A percentile compares a stretch with the other conserved stretches of the same genome.
phyloP scores from a whole-genome alignment of 208 protist genomes.

The Naegleria fowleri region DNA sequence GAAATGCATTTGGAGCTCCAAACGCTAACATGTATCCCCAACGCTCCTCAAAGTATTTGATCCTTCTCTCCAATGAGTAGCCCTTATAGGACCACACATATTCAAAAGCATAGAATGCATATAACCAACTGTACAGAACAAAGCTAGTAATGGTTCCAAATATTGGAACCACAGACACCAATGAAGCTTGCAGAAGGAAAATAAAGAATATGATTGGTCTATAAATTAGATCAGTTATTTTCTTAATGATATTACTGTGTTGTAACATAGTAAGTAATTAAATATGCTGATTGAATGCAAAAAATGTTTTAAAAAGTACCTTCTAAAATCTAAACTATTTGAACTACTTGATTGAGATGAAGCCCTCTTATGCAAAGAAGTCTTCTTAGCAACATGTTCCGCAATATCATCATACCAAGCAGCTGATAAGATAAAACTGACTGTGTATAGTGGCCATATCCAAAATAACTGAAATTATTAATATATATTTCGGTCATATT shows the following conservation, averaged over 20 bases:
- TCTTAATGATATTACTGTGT: neutral
- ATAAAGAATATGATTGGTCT: neutral
- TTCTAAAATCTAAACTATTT: neutral
- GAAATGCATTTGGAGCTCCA: neutral
- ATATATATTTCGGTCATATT: neutral
- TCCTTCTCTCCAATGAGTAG: neutral
- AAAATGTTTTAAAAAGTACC: neutral
- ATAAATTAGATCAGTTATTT: neutral
- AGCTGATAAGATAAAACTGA: neutral
- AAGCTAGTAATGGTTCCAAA: neutral
- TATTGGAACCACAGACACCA: neutral
- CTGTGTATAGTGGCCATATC: constrained; percentile 3
- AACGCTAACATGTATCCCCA: constrained; percentile 21
- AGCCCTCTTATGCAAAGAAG: neutral
- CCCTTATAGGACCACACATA: neutral
- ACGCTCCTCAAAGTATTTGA: neutral
- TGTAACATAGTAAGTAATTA: neutral
- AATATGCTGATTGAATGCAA: neutral
- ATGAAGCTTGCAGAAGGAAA: neutral
- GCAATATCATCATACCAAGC: neutral
- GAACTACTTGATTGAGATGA: neutral
- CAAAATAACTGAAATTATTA: neutral
- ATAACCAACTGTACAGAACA: neutral
- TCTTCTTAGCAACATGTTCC: neutral
- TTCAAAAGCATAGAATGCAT: constrained; percentile 13